These are phyloP conservation scores for Sugiyamaella pinicola DNA, from an alignment of 1,139 yeast genomes.

Conservation along the genomic window DNA sequence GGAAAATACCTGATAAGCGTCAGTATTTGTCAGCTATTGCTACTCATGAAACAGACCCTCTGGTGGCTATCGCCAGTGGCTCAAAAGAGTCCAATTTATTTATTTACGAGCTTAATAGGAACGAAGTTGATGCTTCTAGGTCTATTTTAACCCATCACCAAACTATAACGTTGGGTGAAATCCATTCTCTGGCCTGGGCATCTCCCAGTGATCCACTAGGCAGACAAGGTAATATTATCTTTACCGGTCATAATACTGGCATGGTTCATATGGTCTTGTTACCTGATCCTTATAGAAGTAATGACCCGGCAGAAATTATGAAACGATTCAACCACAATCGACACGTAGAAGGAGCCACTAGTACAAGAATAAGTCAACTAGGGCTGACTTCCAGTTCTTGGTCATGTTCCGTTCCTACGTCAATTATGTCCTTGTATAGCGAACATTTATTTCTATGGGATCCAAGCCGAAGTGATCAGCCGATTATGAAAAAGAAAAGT, in stretches of 20 bases:
- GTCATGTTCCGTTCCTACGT: slow-evolving; percentile 48
- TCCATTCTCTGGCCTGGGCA: slow-evolving; percentile 68
- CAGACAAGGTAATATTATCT: slow-evolving; percentile 46
- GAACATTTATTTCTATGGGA: slow-evolving; percentile 76
- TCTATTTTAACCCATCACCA: slow-evolving; percentile 65
- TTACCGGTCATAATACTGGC: slow-evolving; percentile 74
- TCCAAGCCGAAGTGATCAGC: slow-evolving; percentile 54
- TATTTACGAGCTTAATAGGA: slow-evolving; percentile 57
- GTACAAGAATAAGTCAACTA: slow-evolving; percentile 45
- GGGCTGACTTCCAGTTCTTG: slow-evolving; percentile 46
- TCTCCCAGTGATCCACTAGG: slow-evolving; percentile 43
- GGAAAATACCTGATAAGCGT: slow-evolving; percentile 67
- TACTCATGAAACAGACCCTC: slow-evolving; percentile 46
- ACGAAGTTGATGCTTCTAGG: slow-evolving; percentile 15
- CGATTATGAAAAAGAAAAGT: slow-evolving; percentile 56
- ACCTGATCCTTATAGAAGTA: slow-evolving; percentile 55
- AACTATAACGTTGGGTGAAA: slow-evolving; percentile 70
- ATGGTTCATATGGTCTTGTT: slow-evolving; percentile 65
- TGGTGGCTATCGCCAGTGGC: slow-evolving; percentile 69
- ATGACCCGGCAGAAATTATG: slow-evolving; percentile 66
- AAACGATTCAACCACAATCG: slow-evolving; percentile 74
- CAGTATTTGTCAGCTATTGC: slow-evolving; percentile 62
- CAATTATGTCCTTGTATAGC: slow-evolving; percentile 60
- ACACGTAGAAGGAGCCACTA: slow-evolving; percentile 46
- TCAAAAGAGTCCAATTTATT: slow-evolving; percentile 57